Base-by-base conservation (phyloP, 1,284 basidiomycete species). In the Neolentinus lepideus region DNA sequence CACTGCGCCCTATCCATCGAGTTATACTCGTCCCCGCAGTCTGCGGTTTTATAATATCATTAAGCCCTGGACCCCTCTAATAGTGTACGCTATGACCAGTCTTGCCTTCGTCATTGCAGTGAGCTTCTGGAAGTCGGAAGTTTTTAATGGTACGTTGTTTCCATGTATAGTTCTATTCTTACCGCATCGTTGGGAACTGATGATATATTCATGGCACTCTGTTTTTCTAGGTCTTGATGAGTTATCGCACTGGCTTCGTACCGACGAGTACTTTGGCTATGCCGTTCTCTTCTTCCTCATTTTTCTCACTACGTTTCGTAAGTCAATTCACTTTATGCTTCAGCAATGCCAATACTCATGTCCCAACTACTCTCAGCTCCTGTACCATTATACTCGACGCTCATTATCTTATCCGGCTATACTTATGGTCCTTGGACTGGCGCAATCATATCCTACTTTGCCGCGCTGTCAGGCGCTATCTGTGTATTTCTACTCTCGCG, bases 401-500 rank as follows among this genome's bases (percentile, higher is more conserved):
- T 94, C 71, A 91, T 93, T 69, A 80, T 90, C 64, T 78, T 94
- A 60, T 90, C 90, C 56, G 91, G 91, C 36, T 94, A 93, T 71
- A 91, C 90, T 14, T 94, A 86, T 65, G 91, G 92, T 55, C 75
- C 88, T 27, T 85, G 84, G 83, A 80, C 79, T 51, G 91, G 92
- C 61, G 87, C 87, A 57, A 69, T 88, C 63, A 82, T 94, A 67
- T 92, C 90, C 54, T 94, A 94, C 71, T 78, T 80, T 62, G 86
- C 92, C n/a, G 91, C 92, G 4, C 81, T 94, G 33, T 71, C 79
- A 1, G 91, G 91, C 59, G 92, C 91, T 19, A 72, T 92, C 57
- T 75, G 80, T 62, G 92, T 94, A 43, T 94, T 93, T 69, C 64
- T 83, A 33, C 67, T 91, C 33, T 92, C 89, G 51, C 84, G 91